Evolutionary conservation across 257 asterid species (phyloP), one percentile per base, ranked within the genome.

Genomic region (Solanum etuberosum): DNA sequence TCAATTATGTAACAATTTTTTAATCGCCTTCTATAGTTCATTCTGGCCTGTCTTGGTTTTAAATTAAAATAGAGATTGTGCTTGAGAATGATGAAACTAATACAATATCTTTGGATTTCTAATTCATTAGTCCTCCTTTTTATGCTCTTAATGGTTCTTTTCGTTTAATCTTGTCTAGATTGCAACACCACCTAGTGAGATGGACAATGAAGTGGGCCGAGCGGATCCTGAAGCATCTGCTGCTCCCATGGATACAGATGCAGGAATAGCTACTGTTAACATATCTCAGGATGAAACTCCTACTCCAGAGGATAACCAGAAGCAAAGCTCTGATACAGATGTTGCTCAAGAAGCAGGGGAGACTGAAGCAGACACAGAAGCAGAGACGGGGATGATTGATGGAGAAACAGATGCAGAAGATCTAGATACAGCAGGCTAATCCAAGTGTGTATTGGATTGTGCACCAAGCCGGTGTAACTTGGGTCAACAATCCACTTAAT

Each of bases 301-400:
- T n/a, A 93, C 94, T 31, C 95, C 94, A 27, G 98, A 95, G 14
- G 98, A 91, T 81, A 89, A 89, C 83, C 94, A 92, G 86, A 94
- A 92, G 89, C 97, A 94, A 86, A 91, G 91, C 87, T 91, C 96
- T 1, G 98, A 94, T 83, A 91, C 89, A 4, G 97, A 93, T 65
- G 90, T 46, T 25, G 97, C 93, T 77, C 89, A 90, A 73, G 99
- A 94, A 88, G 93, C 94, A 1, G 98, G 95, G 48, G 96, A 92
- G 86, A 90, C 91, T 38, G 96, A 94, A 83, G 63, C 88, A 57
- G 87, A 87, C 10, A 87, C 83, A 51, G 92, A 89, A 43, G 87
- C 88, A 40, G 91, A 84, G 74, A 85, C 34, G 74, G 89, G 96
- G n/a, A 95, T 91, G 86, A 89, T 88, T 2, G 98, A 94, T 85